These are phyloP conservation scores for Euphorbia schlechtendalii DNA, from an alignment of 441 rosid species.

Conservation along the genomic window DNA sequence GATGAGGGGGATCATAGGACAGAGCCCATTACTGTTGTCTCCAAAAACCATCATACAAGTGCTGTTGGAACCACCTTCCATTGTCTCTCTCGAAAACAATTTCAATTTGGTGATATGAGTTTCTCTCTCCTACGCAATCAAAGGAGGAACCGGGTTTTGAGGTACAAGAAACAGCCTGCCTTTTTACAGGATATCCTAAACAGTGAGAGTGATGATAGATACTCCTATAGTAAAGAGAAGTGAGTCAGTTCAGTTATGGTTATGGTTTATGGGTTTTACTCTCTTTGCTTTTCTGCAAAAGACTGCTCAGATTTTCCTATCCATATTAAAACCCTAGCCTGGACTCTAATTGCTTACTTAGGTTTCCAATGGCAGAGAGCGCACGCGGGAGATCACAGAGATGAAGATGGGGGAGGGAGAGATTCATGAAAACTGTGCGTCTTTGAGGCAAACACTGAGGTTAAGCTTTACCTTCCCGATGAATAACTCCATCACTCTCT, in stretches of 20 bases:
- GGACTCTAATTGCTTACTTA: neutral
- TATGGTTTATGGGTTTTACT: slow-evolving; percentile 39
- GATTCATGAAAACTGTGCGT: neutral
- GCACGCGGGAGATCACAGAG: slow-evolving; percentile 24
- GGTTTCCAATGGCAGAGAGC: slow-evolving; percentile 11
- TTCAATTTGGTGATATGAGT: neutral
- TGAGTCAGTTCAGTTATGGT: slow-evolving; percentile 25
- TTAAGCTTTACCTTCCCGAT: slow-evolving; percentile 70
- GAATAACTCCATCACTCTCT: slow-evolving; percentile 58
- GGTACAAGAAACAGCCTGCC: slow-evolving; percentile 70
- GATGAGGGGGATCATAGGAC: slow-evolving; percentile 28
- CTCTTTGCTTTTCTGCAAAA: slow-evolving; percentile 36
- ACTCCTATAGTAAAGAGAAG: slow-evolving; percentile 9
- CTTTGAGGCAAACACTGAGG: slow-evolving; percentile 18
- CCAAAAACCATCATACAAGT: slow-evolving; percentile 34
- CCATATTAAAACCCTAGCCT: too few species aligned
- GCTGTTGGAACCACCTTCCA: slow-evolving; percentile 27
- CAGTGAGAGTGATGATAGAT: slow-evolving; percentile 41
- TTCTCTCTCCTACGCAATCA: slow-evolving; percentile 31
- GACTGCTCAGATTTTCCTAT: slow-evolving; percentile 25
- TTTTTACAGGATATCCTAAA: slow-evolving; percentile 56
- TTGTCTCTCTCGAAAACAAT: slow-evolving; percentile 25
- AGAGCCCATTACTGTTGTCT: slow-evolving; percentile 29
- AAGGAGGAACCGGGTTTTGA: slow-evolving; percentile 58
- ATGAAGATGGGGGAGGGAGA: slow-evolving; percentile 11